Percentiles rank a stretch among this genome's conserved stretches.
Conservation (phyloP, 257 asterid genomes). For the Coffea eugenioides region DNA sequence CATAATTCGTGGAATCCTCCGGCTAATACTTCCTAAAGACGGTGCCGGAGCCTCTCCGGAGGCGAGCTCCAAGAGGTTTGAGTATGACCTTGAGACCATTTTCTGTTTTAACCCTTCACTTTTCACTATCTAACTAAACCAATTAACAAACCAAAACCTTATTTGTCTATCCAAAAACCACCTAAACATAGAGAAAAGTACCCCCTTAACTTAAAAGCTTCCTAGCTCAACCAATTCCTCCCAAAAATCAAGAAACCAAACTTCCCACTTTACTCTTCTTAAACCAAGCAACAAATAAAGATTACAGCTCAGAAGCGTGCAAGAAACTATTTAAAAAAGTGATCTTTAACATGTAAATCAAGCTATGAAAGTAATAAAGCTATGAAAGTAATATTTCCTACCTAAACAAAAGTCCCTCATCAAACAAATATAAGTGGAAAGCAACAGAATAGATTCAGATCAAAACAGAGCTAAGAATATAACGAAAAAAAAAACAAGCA, state of each 20-base stretch:
- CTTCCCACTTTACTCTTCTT: conserved; percentile 4
- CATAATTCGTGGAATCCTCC: conserved; percentile 79
- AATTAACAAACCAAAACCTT: conserved; percentile 25
- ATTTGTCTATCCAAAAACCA: conserved; percentile 19
- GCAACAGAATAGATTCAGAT: conserved; percentile 40
- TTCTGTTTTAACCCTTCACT: not conserved
- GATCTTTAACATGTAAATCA: conserved; percentile 36
- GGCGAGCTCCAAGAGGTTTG: conserved; percentile 79
- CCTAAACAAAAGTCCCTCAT: conserved; percentile 14
- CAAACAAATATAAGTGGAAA: conserved; percentile 20
- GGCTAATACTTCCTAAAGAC: conserved; percentile 57
- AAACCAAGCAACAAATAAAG: conserved; percentile 23
- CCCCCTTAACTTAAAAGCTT: conserved; percentile 13
- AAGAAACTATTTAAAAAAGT: conserved; percentile 27
- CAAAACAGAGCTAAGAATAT: conserved; percentile 23
- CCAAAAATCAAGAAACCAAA: conserved; percentile 5
- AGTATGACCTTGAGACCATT: conserved; percentile 89
- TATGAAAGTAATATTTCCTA: conserved; percentile 14
- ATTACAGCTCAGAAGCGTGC: conserved; percentile 28
- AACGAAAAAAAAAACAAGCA: not conserved
- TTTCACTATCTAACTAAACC: conserved; percentile 23
- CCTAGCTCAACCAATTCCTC: conserved; percentile 13
- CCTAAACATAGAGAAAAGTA: conserved; percentile 25
- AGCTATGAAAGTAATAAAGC: conserved; percentile 24
- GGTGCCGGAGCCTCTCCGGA: conserved; percentile 79